phyloP scores from a whole-genome alignment of 2,329 filamentous ascomycete species.

The Ophiocordyceps robertsii region DNA sequence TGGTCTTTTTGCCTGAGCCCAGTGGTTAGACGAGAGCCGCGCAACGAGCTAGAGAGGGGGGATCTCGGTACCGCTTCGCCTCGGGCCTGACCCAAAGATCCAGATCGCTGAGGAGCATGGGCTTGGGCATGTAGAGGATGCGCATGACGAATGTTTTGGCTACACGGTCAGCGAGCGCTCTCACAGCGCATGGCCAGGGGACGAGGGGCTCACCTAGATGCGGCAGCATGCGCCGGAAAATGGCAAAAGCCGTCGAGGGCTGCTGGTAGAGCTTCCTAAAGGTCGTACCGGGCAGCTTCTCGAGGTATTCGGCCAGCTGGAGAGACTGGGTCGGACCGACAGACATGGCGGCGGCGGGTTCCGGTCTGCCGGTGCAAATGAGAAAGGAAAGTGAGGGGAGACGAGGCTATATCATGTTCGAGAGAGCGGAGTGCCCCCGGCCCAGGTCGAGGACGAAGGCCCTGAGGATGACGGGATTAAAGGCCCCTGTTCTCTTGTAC shows the following conservation, averaged over 20 bases:
- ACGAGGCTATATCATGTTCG: conserved; percentile 6
- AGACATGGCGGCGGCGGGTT: conserved; percentile 26
- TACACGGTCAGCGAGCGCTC: conserved; percentile 16
- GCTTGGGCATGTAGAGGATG: conserved; percentile 76
- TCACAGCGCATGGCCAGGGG: background rate
- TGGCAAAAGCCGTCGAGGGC: conserved; percentile 86
- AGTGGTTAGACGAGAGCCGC: background rate
- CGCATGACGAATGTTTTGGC: conserved; percentile 95
- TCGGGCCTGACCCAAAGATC: conserved; percentile 72
- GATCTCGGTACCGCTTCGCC: conserved; percentile 23
- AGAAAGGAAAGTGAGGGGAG: background rate
- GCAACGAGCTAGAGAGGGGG: background rate
- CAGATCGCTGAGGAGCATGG: conserved; percentile 66
- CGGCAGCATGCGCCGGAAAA: conserved; percentile 94
- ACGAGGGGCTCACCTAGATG: conserved; percentile 54
- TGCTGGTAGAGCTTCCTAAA: conserved; percentile 90
- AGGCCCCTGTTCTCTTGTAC: too few relatives aligned
- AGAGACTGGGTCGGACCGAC: conserved; percentile 33
- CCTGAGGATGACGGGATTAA: background rate
- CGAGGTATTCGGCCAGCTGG: conserved; percentile 76
- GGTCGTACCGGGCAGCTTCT: conserved; percentile 77
- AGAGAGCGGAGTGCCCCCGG: background rate
- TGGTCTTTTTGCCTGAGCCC: conserved; percentile 60
- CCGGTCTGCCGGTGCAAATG: conserved; percentile 10
- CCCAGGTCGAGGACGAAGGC: background rate